phyloP scores from a whole-genome alignment of 306 rosid species.

The Vicia sativa region DNA sequence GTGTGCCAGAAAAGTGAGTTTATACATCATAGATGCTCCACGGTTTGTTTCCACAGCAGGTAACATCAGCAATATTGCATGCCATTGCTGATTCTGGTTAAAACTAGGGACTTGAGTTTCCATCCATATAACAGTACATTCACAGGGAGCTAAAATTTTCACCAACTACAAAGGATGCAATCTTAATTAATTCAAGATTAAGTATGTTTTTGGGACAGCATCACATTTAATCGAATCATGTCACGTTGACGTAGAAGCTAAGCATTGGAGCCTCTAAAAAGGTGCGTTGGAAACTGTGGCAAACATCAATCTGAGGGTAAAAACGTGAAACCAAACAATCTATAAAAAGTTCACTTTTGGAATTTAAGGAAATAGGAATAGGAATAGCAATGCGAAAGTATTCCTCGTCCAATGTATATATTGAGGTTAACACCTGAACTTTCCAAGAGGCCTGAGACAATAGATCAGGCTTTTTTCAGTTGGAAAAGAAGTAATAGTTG shows the following conservation, averaged over 20 bases:
- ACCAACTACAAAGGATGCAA: background rate
- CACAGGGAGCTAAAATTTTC: background rate
- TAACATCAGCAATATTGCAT: background rate
- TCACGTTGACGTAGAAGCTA: too few relatives aligned
- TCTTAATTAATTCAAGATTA: background rate
- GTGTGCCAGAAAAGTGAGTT: background rate
- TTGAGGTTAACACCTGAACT: conserved; percentile 11
- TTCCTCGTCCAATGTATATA: background rate
- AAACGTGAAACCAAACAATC: too few relatives aligned
- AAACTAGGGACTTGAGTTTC: background rate
- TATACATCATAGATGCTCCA: background rate
- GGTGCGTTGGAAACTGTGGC: too few relatives aligned
- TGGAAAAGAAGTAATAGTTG: background rate
- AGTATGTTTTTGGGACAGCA: too few relatives aligned
- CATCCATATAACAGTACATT: too few relatives aligned
- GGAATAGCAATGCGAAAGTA: background rate
- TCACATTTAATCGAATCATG: too few relatives aligned
- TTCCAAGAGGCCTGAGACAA: background rate
- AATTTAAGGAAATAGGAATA: conserved; percentile 15
- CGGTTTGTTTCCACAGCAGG: background rate
- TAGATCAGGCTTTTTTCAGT: background rate
- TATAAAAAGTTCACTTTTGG: background rate
- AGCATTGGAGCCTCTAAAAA: too few relatives aligned
- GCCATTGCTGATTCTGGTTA: background rate
- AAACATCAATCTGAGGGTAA: too few relatives aligned